Evolutionary conservation across 2,329 filamentous ascomycete genomes (phyloP).

Genomic region (Falciphora oryzae): DNA sequence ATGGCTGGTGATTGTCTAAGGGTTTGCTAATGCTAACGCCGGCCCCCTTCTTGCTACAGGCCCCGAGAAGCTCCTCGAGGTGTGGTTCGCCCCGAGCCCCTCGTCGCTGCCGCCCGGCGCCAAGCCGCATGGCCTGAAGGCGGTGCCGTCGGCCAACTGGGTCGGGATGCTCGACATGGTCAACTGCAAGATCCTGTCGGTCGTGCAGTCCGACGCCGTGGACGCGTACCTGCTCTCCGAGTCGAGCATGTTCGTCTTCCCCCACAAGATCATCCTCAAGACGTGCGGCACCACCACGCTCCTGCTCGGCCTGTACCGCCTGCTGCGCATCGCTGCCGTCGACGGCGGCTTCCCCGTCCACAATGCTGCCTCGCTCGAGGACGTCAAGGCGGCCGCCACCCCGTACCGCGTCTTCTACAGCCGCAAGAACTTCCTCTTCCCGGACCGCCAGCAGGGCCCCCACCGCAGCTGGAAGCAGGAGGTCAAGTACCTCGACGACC

Average conservation of each 20-base stretch:
- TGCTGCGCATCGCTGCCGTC: constrained; percentile 84
- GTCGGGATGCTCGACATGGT: constrained; percentile 96
- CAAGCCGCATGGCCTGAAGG: constrained; percentile 74
- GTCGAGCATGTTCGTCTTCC: constrained; percentile 99
- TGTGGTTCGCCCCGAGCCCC: constrained; percentile 89
- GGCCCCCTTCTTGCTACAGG: constrained; percentile 39
- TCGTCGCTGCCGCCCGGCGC: constrained; percentile 64
- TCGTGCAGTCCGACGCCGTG: constrained; percentile 86
- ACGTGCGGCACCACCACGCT: constrained; percentile 96
- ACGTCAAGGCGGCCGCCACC: constrained; percentile 70
- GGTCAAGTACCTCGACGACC: constrained; percentile 84
- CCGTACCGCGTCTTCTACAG: constrained; percentile 98
- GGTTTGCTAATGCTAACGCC: no score
- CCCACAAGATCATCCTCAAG: constrained; percentile 99
- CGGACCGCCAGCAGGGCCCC: constrained; percentile 86
- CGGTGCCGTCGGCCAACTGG: constrained; percentile 78
- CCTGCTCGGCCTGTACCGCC: constrained; percentile 79
- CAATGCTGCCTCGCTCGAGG: constrained; percentile 58
- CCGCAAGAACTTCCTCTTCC: constrained; percentile 96
- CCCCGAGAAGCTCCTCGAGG: constrained; percentile 95
- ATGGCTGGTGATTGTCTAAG: no score
- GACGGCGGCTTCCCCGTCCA: constrained; percentile 85
- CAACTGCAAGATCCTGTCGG: constrained; percentile 96
- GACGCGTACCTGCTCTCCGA: constrained; percentile 97
- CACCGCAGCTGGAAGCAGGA: constrained; percentile 98